Evolutionary conservation across 2,329 filamentous ascomycete genomes (phyloP), one percentile per base, ranked within the genome.

Genomic region (Sporothrix pallida): DNA sequence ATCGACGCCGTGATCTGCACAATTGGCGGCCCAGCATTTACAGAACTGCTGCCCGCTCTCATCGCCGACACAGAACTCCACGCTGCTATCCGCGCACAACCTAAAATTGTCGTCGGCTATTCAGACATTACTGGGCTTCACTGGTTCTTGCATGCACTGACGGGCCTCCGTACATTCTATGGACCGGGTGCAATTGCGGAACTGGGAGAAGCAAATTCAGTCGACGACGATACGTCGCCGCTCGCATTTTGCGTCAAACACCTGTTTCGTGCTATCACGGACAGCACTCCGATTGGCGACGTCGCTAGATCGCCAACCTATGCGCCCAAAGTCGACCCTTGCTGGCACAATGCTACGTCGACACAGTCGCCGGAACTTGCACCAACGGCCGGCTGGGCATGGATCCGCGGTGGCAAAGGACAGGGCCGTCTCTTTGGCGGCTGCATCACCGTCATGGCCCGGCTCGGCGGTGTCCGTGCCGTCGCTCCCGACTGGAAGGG

Each of bases 401-500:
- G 60, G 60, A 13, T 65, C n/a, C 60, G 37, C 37, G 17, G 17
- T 3, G 60, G 60, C 3, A 23, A 46, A 46, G 60, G 37, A 5
- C 37, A 65, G 37, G 60, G 60, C 9, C 60, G 60, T 9, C 60
- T 65, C 60, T 65, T 65, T 44, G 37, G 60, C n/a, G 60, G 60
- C n/a, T 65, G 60, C n/a, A 13, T 65, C 3, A 65, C 60, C 6
- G 60, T 65, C 13, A 65, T 65, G 60, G 60, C n/a, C 4, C 60
- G 60, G 10, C 60, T 65, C 10, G 60, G 60, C 37, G 60, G 60
- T 3, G 60, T 65, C 3, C 37, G 4, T 12, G 60, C 60, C 9
- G 42, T 65, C 20, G n/a, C n/a, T 2, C 60, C 37, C 2, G 60
- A 65, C 37, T 65, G 60, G 60, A 44, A 20, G 37, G 60, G 60